Percentiles rank a stretch among this genome's conserved stretches.
Evolutionary conservation across 108 stramenopile genomes (phyloP).

Genomic region (Nannochloropsis salina): DNA sequence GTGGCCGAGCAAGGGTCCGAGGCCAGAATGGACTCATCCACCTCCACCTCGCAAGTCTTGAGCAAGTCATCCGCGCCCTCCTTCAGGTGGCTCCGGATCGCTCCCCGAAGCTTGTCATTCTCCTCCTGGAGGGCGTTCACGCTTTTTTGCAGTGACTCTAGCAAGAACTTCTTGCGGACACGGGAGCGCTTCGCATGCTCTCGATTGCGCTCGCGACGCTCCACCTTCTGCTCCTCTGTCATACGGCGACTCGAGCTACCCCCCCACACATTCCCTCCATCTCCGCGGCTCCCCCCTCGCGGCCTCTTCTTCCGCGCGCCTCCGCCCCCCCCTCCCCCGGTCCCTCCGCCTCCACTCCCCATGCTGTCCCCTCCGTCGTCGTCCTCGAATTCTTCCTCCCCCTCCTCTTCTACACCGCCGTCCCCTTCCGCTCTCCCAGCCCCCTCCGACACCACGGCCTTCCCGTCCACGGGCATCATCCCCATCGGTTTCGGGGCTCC

Average conservation of each 20-base stretch:
- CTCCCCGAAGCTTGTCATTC: conserved; percentile 60
- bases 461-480: not conserved
- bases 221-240: conserved; percentile 55
- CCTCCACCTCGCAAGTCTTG: conserved; percentile 10
- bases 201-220: conserved; percentile 72
- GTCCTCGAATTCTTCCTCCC: not conserved
- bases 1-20: not conserved
- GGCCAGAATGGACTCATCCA: not conserved
- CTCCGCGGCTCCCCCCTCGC: not conserved
- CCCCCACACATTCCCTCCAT: conserved; percentile 20
- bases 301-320: not conserved
- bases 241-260: conserved; percentile 40
- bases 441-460: not conserved
- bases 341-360: conserved; percentile 18
- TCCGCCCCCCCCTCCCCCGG: conserved; percentile 28
- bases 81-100: conserved; percentile 45
- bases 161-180: conserved; percentile 91
- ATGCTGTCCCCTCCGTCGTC: not conserved
- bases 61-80: conserved; percentile 26
- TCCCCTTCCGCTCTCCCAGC: not conserved
- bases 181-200: conserved; percentile 94
- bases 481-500: not conserved
- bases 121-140: conserved; percentile 78
- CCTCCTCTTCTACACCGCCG: not conserved
- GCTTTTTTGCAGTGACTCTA: conserved; percentile 88